These are phyloP conservation scores for Eutypella sp. DNA, from an alignment of 2,329 filamentous ascomycete species.

Conservation along the genomic window DNA sequence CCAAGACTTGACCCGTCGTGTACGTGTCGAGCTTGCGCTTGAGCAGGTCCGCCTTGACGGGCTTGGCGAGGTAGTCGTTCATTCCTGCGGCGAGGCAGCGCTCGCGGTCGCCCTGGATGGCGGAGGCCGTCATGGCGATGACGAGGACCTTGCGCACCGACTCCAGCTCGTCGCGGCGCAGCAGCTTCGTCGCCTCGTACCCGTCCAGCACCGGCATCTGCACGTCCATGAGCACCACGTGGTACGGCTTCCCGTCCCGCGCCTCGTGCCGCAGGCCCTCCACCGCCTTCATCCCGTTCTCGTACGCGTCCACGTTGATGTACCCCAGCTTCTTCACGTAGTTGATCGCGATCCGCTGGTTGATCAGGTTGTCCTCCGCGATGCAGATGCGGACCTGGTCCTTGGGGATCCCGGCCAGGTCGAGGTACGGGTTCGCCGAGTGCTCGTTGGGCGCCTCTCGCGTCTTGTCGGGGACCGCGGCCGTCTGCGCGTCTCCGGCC, in stretches of 20 bases:
- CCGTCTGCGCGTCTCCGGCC: conserved; percentile 47
- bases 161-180: conserved; percentile 71
- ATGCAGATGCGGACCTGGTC: conserved; percentile 84
- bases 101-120: conserved; percentile 89
- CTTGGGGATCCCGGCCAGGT: conserved; percentile 69
- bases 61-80: conserved; percentile 96
- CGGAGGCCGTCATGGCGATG: conserved; percentile 94
- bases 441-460: conserved; percentile 19
- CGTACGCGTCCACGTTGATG: conserved; percentile 75
- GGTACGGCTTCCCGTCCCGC: conserved; percentile 70
- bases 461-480: conserved; percentile 28
- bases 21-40: conserved; percentile 72
- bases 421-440: conserved; percentile 46
- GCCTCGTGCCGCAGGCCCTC: conserved; percentile 75
- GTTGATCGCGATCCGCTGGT: conserved; percentile 88
- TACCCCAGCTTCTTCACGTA: conserved; percentile 86
- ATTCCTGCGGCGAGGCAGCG: conserved; percentile 95
- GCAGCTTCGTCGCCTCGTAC: conserved; percentile 81
- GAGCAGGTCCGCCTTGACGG: conserved; percentile 81
- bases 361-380: conserved; percentile 92
- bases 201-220: conserved; percentile 94
- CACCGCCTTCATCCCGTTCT: conserved; percentile 83
- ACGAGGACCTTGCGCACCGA: conserved; percentile 79
- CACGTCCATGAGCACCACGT: conserved; percentile 91
- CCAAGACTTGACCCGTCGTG: conserved; percentile 34